Percentiles rank a stretch among this genome's conserved stretches.
These are phyloP conservation scores for Stemphylium vesicarium DNA, from an alignment of 2,329 filamentous ascomycete genomes.

Conservation along the genomic window DNA sequence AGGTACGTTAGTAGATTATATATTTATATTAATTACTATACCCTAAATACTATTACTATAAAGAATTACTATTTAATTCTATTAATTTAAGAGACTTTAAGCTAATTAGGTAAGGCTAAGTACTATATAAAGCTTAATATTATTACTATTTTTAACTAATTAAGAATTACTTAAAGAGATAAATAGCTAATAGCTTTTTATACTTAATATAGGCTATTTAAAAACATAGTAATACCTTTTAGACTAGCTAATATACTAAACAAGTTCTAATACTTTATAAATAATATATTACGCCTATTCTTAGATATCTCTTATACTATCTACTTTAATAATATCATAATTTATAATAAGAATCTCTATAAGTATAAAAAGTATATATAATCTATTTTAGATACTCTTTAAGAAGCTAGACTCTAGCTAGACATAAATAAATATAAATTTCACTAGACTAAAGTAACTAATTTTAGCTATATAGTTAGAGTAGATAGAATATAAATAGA, in stretches of 20 bases:
- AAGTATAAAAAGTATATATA: neutral
- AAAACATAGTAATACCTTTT: neutral
- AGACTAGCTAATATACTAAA: neutral
- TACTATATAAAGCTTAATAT: slow-evolving; percentile 7
- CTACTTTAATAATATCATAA: neutral
- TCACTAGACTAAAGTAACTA: neutral
- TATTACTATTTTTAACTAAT: neutral
- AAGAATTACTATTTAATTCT: neutral
- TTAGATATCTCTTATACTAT: neutral
- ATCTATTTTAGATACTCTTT: neutral
- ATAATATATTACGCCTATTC: neutral
- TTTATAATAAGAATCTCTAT: neutral
- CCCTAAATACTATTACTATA: neutral
- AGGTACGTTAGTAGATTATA: neutral
- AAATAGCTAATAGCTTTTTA: neutral
- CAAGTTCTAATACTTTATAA: neutral
- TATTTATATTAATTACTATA: neutral
- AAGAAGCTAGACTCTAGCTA: neutral
- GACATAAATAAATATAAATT: neutral
- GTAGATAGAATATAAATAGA: neutral
- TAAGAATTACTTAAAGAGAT: neutral
- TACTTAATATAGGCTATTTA: neutral
- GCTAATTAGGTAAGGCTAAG: neutral
- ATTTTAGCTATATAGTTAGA: neutral
- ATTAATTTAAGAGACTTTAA: neutral